Conservation (phyloP, 2,329 filamentous ascomycete species). For the Chalaropsis ovoidea region DNA sequence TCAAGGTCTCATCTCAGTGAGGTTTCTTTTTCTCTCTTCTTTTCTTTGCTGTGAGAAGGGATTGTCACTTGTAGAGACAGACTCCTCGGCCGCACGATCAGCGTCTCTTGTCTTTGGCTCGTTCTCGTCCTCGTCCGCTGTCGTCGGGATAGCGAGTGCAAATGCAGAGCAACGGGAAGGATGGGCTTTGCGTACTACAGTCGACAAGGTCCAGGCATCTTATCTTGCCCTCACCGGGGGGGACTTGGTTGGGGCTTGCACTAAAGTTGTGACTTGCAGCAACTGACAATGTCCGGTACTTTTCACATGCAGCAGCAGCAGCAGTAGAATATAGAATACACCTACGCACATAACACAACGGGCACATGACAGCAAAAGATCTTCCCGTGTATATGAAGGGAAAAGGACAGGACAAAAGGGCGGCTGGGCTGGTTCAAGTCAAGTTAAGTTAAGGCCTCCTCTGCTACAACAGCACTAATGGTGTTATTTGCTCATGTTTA, state of each 20-base stretch:
- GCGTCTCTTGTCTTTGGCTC: neutral
- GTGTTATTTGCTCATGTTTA: neutral
- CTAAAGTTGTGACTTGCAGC: slow-evolving; percentile 6
- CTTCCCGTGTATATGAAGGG: too few relatives aligned
- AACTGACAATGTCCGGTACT: neutral
- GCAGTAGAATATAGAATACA: too few relatives aligned
- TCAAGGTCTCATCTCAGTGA: neutral
- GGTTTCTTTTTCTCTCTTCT: too few relatives aligned
- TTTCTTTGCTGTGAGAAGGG: too few relatives aligned
- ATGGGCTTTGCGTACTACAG: neutral
- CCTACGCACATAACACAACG: too few relatives aligned
- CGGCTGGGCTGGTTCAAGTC: neutral
- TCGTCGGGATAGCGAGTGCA: neutral
- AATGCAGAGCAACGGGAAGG: neutral
- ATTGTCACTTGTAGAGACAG: too few relatives aligned
- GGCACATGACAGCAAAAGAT: too few relatives aligned
- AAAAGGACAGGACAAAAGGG: neutral
- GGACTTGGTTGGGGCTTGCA: neutral
- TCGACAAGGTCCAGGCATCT: neutral
- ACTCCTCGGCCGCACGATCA: too few relatives aligned
- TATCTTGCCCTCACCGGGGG: neutral
- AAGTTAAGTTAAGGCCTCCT: too few relatives aligned
- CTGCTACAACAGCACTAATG: too few relatives aligned
- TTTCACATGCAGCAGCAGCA: too few relatives aligned
- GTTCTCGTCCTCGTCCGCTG: neutral